Percentiles rank a stretch among this genome's conserved stretches.
phyloP scores from a whole-genome alignment of 768 basidiomycete genomes.

The Amanita inopinata region DNA sequence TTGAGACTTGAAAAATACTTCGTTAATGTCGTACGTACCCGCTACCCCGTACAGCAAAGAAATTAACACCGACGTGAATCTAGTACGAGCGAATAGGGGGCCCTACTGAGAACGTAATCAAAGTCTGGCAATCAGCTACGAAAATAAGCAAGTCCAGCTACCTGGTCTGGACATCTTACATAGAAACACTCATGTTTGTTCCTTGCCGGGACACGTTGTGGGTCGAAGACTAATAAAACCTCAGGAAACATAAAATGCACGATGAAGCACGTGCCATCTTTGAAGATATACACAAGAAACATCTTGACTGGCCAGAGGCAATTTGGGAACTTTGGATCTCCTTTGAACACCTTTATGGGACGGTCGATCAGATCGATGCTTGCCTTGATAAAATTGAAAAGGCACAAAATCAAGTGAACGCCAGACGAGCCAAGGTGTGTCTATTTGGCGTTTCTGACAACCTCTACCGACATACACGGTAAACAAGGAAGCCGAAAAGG shows the following conservation, averaged over 20 bases:
- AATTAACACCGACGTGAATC: neutral
- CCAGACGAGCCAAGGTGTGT: conserved; percentile 52
- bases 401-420: conserved; percentile 53
- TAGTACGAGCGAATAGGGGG: conserved; percentile 41
- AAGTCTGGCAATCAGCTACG: conserved; percentile 55
- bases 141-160: conserved; percentile 66
- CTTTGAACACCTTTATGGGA: conserved; percentile 84
- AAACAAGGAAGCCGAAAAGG: conserved; percentile 54
- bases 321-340: conserved; percentile 83
- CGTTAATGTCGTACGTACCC: conserved; percentile 53
- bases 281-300: conserved; percentile 52
- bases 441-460: neutral
- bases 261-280: conserved; percentile 61
- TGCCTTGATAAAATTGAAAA: conserved; percentile 57
- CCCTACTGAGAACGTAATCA: conserved; percentile 44
- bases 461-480: neutral
- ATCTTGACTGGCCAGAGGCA: conserved; percentile 92
- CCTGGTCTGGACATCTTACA: conserved; percentile 65
- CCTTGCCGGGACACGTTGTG: neutral
- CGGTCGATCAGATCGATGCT: conserved; percentile 52
- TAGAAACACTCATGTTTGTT: conserved; percentile 63
- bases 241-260: conserved; percentile 42
- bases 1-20: conserved; percentile 80
- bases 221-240: conserved; percentile 8
- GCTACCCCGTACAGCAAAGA: neutral